A percentile compares a stretch with the other conserved stretches of the same genome.
Conservation (phyloP, 2,329 filamentous ascomycete genomes). For the Albophoma yamanashiensis region DNA sequence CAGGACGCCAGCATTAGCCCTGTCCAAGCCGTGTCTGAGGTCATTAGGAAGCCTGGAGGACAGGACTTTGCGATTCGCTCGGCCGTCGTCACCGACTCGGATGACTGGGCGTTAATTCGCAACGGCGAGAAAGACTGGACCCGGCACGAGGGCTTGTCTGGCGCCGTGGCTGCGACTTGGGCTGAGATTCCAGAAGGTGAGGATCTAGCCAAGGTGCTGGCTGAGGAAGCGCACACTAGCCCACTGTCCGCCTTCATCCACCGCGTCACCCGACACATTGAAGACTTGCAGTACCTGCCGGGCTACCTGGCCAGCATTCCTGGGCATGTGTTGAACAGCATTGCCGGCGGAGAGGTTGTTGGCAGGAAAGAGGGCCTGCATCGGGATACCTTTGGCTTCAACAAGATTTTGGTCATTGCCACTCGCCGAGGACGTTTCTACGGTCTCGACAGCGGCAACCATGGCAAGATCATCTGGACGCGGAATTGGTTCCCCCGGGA, state of each 20-base stretch:
- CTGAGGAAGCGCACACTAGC: constrained; percentile 78
- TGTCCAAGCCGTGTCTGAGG: constrained; percentile 67
- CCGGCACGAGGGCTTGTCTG: constrained; percentile 72
- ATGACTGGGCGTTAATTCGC: constrained; percentile 74
- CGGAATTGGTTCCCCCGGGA: constrained; percentile 49
- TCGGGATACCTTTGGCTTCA: constrained; percentile 75
- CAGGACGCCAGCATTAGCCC: constrained; percentile 31
- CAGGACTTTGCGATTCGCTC: constrained; percentile 67
- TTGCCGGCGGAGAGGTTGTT: constrained; percentile 45
- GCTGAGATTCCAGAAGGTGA: constrained; percentile 66
- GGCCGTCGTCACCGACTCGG: constrained; percentile 54
- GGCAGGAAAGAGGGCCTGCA: constrained; percentile 35
- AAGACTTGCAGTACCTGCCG: constrained; percentile 69
- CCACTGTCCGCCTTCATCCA: constrained; percentile 76
- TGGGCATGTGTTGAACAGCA: constrained; percentile 52
- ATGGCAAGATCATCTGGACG: constrained; percentile 69
- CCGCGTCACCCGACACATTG: constrained; percentile 69
- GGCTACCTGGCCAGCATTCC: constrained; percentile 62
- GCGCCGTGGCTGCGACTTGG: constrained; percentile 69
- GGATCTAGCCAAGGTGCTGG: constrained; percentile 66
- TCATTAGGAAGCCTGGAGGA: constrained; percentile 56
- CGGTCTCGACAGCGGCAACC: constrained; percentile 65
- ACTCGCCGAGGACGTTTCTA: constrained; percentile 72
- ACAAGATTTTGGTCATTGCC: constrained; percentile 72
- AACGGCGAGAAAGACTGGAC: constrained; percentile 77